Base-by-base conservation (phyloP, 441 rosid species). In the Lepidium campestre region DNA sequence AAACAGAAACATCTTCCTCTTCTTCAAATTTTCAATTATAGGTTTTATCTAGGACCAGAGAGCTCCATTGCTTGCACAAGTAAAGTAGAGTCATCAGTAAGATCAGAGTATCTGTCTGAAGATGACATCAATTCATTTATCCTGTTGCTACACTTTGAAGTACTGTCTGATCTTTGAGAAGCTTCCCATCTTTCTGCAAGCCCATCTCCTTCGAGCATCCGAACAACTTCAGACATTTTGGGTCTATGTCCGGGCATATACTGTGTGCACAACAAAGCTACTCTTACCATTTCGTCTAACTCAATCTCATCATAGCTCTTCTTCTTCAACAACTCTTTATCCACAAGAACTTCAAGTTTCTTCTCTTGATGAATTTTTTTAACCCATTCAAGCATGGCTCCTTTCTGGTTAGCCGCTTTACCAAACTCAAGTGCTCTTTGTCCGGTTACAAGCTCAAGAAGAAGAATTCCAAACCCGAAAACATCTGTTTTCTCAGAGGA, bases 401-500 rank as follows among this genome's bases (percentile, higher is more conserved):
- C 85, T 68, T 81, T 81, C 63, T 79, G 83, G 59, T 66, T 75
- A 10, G 79, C 81, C 12, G 78, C 69, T 67, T 79, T 79, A 46
- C 85, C 81, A 50, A 79, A 81, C 53, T 77, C 85, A 44, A 72
- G 23, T 15, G 85, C 85, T 68, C 82, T 66, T 60, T 73, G 79
- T 18, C 81, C 78, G 0, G 76, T 70, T 7, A 77, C 63, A 19
- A 77, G 75, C 59, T 77, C 81, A 10, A 77, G 78, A 17, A 77
- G 73, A 17, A 74, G 78, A 22, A 77, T 77, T 13, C 81, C 75
- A 32, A 73, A 77, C 44, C 81, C 98, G 11, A 88, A 93, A 55
- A 93, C 97, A 70, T 93, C 98, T 0, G 98, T 93, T 71, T 93
- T 93, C 68, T 93, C 98, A 1, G 98, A 93, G 57, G 98, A 93